Evolutionary conservation across 805 yeast genomes (phyloP), one percentile per base, ranked within the genome.

Genomic region (Pichia kluyveri): DNA sequence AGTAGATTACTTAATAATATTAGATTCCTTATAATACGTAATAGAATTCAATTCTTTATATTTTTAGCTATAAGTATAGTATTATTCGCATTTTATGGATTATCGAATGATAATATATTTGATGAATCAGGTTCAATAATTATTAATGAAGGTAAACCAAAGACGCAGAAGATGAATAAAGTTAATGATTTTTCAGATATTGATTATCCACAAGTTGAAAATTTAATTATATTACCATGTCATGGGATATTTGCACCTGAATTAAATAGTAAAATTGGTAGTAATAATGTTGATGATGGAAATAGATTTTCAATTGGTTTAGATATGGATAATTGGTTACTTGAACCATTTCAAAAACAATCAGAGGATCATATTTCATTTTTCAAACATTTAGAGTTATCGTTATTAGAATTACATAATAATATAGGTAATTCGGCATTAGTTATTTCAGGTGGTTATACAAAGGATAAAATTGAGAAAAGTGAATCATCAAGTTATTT

Each of bases 361-460:
- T 86, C 89, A 0, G 60, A 77, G 15, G 93, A 87, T 56, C 89
- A 85, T 55, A 55, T 77, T 4, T 69, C 80, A 23, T 85, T 85
- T 61, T 70, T 77, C 15, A 71, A 79, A 40, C 95, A 86, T 60
- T 74, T 85, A 2, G 57, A 66, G 36, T 55, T 54, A 18, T 76
- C 82, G 1, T 47, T 81, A 11, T 58, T 62, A 1, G 53, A 62
- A 17, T 51, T 79, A 8, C 45, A 62, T 14, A 39, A 56, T 0
- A 67, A 52, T 41, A 30, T 41, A 5, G 47, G 40, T 7, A 43
- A 52, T 34, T 47, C 64, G 1, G 17, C 49, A 11, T 46, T 64
- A 42, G 54, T 63, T 1, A 56, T 64, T 12, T 56, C 66, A 17
- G 95, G 95, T 0, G 91, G 93, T 0, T 83, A 75, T 57, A 86